Base-by-base conservation (phyloP, 2,329 filamentous ascomycete species). In the Verticillium dahliae region DNA sequence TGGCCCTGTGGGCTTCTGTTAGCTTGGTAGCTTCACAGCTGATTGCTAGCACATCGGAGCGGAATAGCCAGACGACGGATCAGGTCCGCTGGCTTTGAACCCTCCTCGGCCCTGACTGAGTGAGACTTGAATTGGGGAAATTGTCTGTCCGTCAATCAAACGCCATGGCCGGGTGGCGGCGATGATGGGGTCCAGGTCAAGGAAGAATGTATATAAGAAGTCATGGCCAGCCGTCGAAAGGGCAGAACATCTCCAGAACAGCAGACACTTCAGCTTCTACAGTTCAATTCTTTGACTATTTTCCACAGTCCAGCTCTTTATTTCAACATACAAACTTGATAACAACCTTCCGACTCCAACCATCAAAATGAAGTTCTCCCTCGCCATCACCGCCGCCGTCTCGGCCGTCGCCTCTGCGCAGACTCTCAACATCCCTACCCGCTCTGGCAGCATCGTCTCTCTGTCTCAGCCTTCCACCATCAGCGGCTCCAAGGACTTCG, bases 351-450 rank as follows among this genome's bases (percentile, higher is more conserved):
- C 13, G 39, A 7, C 41, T 33, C 5, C 27, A 31, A 38, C 31
- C 31, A 14, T 41, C 38, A 41, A 27, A 9, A 39, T 50, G 57
- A 58, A 50, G 38, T 33, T 58, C 57, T 41, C 57, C 27, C 27
- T 58, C 57, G 57, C 57, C 57, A 18, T 34, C 57, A 33, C 57
- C 57, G 38, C 57, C 57, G 57, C 39, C 57, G 31, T 58, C 57
- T 45, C 57, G 57, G 57, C 57, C 38, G 14, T 58, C 57, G 60
- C 63, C 60, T 61, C 66, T 14, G 66, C 66, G 33, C 66, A 67
- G 61, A 67, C 65, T 11, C 64, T 67, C 38, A 67, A 67, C 62
- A 67, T 67, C 38, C 66, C 66, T 31, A 66, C 66, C 7, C 65
- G 66, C 54, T 65, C 65, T 57, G 66, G 66, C 37, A 62, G 59